Conservation (phyloP, 305 asterid genomes). For the Rubia peregrina region DNA sequence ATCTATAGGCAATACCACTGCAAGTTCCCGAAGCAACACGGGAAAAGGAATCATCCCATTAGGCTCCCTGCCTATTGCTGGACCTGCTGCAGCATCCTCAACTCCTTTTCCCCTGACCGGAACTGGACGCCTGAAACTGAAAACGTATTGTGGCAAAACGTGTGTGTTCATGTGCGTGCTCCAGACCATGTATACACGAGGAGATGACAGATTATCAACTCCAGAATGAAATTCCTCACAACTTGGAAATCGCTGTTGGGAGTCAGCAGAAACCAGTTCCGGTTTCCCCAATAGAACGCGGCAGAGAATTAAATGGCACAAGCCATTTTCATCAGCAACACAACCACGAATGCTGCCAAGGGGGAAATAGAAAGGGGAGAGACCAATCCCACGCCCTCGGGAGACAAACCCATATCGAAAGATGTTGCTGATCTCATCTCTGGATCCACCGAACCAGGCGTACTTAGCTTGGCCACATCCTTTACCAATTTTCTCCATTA, state of each 20-base stretch:
- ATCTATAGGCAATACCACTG: constrained; percentile 40
- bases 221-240: constrained; percentile 54
- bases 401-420: constrained; percentile 42
- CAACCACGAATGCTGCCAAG: constrained; percentile 26
- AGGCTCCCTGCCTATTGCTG: constrained; percentile 28
- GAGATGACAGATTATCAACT: constrained; percentile 26
- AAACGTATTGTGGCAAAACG: constrained; percentile 28
- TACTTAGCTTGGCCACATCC: constrained; percentile 50
- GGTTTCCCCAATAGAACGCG: constrained; percentile 63
- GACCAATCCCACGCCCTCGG: constrained; percentile 38
- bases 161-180: constrained; percentile 8
- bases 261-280: constrained; percentile 45
- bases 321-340: constrained; percentile 28
- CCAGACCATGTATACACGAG: constrained; percentile 28
- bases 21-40: constrained; percentile 35
- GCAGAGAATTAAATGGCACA: constrained; percentile 45
- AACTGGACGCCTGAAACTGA: constrained; percentile 22
- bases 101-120: constrained; percentile 15
- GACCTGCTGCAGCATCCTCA: constrained; percentile 14
- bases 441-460: constrained; percentile 71
- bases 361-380: constrained; percentile 43
- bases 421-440: constrained; percentile 32
- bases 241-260: constrained; percentile 48
- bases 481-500: constrained; percentile 30
- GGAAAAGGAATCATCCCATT: constrained; percentile 58